Conservation (phyloP, 148 eudicot genomes). For the Selenicereus undatus region DNA sequence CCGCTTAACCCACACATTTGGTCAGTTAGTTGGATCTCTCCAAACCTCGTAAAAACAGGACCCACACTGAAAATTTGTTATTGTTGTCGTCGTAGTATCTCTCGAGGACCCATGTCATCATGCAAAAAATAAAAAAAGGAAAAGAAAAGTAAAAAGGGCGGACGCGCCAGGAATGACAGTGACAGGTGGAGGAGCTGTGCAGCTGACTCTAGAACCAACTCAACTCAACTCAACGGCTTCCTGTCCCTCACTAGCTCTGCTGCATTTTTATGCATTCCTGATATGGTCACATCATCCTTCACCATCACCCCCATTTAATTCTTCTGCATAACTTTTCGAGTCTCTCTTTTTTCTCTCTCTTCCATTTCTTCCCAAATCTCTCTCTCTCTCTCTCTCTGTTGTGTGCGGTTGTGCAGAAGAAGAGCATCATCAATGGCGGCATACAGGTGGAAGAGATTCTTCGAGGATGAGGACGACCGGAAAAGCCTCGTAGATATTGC, state of each 20-base stretch:
- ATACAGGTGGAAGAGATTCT: slow-evolving; percentile 74
- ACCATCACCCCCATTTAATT: too few species aligned
- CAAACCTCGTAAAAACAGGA: too few species aligned
- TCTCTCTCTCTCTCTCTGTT: not conserved
- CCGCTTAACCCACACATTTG: not conserved
- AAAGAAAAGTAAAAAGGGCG: not conserved
- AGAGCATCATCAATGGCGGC: slow-evolving; percentile 38
- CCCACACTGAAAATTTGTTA: too few species aligned
- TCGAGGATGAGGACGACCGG: slow-evolving; percentile 91
- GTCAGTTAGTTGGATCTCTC: slow-evolving; percentile 42
- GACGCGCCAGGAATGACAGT: not conserved
- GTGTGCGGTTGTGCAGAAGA: not conserved
- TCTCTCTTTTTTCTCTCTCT: not conserved
- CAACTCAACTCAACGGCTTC: slow-evolving; percentile 6
- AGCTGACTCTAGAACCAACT: slow-evolving; percentile 27
- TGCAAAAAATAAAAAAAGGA: not conserved
- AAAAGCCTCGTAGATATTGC: slow-evolving; percentile 77
- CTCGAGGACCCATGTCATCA: not conserved
- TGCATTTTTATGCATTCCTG: too few species aligned
- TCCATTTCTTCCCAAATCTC: not conserved
- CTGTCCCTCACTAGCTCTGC: not conserved
- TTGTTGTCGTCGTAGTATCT: too few species aligned
- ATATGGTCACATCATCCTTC: not conserved
- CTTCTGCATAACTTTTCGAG: not conserved
- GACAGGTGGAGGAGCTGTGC: not conserved